These are phyloP conservation scores for Sporothrix pseudoabietina DNA, from an alignment of 2,329 filamentous ascomycete species.

Conservation along the genomic window DNA sequence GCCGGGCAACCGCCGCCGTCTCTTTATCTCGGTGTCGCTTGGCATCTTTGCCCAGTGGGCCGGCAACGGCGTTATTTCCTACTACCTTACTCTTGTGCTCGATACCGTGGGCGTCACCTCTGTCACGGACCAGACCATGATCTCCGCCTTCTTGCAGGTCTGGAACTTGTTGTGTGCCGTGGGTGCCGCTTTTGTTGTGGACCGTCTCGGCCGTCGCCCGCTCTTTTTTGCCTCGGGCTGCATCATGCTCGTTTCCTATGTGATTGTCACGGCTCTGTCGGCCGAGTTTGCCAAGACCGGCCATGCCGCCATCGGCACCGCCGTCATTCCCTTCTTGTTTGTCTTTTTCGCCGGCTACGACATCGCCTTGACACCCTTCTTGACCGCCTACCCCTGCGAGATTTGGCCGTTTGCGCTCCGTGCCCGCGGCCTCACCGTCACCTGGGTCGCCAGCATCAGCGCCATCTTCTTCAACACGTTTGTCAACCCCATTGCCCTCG, in stretches of 20 bases:
- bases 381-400: constrained; percentile 50
- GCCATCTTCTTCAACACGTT: constrained; percentile 45
- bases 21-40: constrained; percentile 23
- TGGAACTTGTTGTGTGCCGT: constrained; percentile 28
- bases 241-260: constrained; percentile 30
- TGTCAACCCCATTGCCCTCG: constrained; percentile 40
- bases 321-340: constrained; percentile 42
- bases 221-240: constrained; percentile 41
- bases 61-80: constrained; percentile 26
- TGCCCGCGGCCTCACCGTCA: constrained; percentile 40
- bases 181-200: constrained; percentile 37
- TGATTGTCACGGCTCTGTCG: neutral
- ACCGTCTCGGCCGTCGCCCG: constrained; percentile 39
- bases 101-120: constrained; percentile 39
- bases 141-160: constrained; percentile 43
- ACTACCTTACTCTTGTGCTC: constrained; percentile 28
- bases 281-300: neutral
- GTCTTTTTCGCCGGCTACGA: constrained; percentile 44
- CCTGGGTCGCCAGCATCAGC: constrained; percentile 35
- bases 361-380: constrained; percentile 44
- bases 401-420: constrained; percentile 47
- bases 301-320: constrained; percentile 42
- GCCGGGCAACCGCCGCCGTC: constrained; percentile 26
- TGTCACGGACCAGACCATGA: constrained; percentile 44
- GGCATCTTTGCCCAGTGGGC: constrained; percentile 25